These are phyloP conservation scores for Firmiana major DNA, from an alignment of 345 rosid genomes.

Conservation along the genomic window DNA sequence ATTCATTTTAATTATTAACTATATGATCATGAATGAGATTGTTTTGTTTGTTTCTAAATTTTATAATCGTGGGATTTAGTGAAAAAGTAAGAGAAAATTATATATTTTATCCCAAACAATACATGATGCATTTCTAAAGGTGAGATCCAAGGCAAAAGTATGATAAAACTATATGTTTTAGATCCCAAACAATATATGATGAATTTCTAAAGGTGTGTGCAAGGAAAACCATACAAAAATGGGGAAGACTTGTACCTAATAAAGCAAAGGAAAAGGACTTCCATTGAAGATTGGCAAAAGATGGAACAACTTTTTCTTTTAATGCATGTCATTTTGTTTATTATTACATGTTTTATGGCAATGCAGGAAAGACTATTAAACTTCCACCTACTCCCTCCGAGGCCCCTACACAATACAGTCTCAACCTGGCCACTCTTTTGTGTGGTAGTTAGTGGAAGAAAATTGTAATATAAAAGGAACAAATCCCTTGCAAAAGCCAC, in stretches of 20 bases:
- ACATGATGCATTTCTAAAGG: background rate
- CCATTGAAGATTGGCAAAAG: conserved; percentile 19
- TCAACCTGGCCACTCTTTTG: background rate
- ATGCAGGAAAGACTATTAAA: background rate
- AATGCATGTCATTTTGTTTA: background rate
- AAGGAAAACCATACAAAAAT: background rate
- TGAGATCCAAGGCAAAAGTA: background rate
- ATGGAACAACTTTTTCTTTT: background rate
- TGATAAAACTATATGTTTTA: no score
- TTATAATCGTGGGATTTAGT: no score
- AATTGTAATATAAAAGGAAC: no score
- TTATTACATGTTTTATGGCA: background rate
- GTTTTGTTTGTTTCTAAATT: no score
- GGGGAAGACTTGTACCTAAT: conserved; percentile 24
- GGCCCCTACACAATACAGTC: background rate
- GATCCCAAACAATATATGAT: background rate
- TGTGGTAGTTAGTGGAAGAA: background rate
- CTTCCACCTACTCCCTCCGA: background rate
- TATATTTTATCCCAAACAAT: background rate
- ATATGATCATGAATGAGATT: no score
- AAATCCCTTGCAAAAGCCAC: no score
- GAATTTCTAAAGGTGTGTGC: background rate
- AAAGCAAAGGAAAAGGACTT: conserved; percentile 33
- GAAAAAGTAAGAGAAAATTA: no score
- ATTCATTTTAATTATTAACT: no score